Percentiles rank a stretch among this genome's conserved stretches.
These are phyloP conservation scores for Aspergillus incahuasiensis DNA, from an alignment of 495 filamentous ascomycete genomes.

Conservation along the genomic window DNA sequence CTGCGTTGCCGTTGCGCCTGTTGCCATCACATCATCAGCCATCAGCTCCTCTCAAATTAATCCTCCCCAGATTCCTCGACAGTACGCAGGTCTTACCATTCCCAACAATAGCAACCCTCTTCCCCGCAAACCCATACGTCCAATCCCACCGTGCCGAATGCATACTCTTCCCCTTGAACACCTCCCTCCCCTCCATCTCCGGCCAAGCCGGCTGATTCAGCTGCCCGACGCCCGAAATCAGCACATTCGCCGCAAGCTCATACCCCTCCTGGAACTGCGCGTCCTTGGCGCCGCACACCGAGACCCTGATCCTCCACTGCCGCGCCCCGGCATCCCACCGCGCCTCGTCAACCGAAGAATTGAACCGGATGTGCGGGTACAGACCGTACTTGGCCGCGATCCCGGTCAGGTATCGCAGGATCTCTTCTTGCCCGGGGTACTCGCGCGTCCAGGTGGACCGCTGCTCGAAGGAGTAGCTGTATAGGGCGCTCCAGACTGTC, in stretches of 20 bases:
- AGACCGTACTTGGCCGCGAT: constrained; percentile 57
- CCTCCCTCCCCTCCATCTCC: constrained; percentile 52
- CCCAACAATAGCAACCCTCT: constrained; percentile 51
- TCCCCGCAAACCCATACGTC: constrained; percentile 44
- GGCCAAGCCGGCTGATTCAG: constrained; percentile 59
- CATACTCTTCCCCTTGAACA: constrained; percentile 49
- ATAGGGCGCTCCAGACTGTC: constrained; percentile 49
- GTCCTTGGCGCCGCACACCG: constrained; percentile 42
- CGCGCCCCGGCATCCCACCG: constrained; percentile 52
- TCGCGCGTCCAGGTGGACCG: constrained; percentile 60
- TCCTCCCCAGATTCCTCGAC: too few species aligned
- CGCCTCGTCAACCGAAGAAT: constrained; percentile 45
- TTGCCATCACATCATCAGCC: constrained; percentile 30
- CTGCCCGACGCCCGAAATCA: constrained; percentile 62
- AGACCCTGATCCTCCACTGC: constrained; percentile 51
- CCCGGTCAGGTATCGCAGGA: constrained; percentile 52
- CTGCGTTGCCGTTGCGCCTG: constrained; percentile 66
- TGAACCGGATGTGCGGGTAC: constrained; percentile 53
- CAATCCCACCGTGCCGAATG: constrained; percentile 55
- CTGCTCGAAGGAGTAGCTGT: constrained; percentile 65
- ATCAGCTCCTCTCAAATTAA: not conserved
- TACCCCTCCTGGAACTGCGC: constrained; percentile 40
- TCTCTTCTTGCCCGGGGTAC: constrained; percentile 60
- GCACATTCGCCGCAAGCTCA: constrained; percentile 48
- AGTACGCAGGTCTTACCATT: constrained; percentile 43